These are phyloP conservation scores for Raphanus raphanistrum DNA, from an alignment of 345 rosid genomes.

Conservation along the genomic window DNA sequence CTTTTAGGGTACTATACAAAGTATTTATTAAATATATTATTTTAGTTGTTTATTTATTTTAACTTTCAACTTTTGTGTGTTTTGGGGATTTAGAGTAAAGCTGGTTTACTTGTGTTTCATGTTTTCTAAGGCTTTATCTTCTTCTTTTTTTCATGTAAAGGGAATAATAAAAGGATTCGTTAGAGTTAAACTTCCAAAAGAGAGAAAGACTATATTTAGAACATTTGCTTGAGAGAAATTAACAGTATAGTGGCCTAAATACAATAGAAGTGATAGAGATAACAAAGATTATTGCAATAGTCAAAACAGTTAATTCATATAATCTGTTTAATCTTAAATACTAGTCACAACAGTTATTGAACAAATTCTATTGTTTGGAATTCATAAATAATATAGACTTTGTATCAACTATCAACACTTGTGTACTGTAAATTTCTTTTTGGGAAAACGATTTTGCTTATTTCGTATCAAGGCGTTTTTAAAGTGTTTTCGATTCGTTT, in stretches of 20 bases:
- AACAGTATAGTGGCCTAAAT: neutral
- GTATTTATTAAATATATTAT: slow-evolving; percentile 25
- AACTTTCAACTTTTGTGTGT: slow-evolving; percentile 18
- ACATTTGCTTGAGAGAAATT: neutral
- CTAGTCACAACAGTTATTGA: neutral
- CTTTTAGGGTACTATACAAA: slow-evolving; percentile 40
- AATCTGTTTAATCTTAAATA: neutral
- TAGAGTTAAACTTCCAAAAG: neutral
- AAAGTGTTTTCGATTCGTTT: slow-evolving; percentile 8
- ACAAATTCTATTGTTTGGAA: neutral
- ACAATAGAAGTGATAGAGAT: neutral
- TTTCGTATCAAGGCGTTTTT: neutral
- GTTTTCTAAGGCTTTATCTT: slow-evolving; percentile 17
- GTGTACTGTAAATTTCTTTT: neutral
- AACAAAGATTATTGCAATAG: neutral
- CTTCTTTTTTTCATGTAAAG: neutral
- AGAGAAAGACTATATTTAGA: neutral
- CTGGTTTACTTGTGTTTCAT: slow-evolving; percentile 27
- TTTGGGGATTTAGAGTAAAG: slow-evolving; percentile 25
- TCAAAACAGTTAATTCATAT: neutral
- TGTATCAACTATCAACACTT: neutral
- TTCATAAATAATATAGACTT: neutral
- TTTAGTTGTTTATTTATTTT: slow-evolving; percentile 8
- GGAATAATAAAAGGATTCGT: neutral
- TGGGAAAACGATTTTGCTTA: neutral